Percentiles rank a stretch among this genome's conserved stretches.
phyloP scores from a whole-genome alignment of 2,329 filamentous ascomycete species.

The Albifimbria verrucaria region DNA sequence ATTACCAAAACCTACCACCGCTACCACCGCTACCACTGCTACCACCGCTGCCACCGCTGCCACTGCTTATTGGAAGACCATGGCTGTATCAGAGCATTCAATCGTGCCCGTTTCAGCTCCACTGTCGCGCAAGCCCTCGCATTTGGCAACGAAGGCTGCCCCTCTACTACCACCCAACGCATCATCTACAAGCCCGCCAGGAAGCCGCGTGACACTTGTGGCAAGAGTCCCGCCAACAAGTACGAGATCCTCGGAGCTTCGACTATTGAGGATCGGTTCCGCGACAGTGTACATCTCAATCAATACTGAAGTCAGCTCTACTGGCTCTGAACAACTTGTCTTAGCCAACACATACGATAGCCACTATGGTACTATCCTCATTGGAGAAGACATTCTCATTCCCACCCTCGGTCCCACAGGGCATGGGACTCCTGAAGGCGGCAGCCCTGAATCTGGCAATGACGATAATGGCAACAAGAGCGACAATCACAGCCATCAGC shows the following conservation, averaged over 20 bases:
- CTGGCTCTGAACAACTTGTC: neutral
- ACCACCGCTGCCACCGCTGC: too few relatives aligned
- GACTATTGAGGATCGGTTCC: neutral
- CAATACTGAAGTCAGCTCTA: neutral
- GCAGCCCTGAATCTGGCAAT: too few relatives aligned
- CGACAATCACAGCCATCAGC: too few relatives aligned
- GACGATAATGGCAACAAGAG: too few relatives aligned
- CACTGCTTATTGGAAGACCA: neutral
- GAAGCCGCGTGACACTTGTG: neutral
- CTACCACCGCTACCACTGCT: too few relatives aligned
- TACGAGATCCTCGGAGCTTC: neutral
- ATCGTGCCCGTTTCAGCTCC: neutral
- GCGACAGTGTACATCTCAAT: neutral
- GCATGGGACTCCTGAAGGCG: too few relatives aligned
- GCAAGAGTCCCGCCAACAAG: neutral
- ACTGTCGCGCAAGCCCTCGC: neutral
- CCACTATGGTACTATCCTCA: too few relatives aligned
- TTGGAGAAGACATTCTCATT: too few relatives aligned
- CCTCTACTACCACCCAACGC: neutral
- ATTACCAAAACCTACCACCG: too few relatives aligned
- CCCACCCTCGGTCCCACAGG: too few relatives aligned
- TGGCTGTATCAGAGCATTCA: neutral
- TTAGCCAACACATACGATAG: neutral
- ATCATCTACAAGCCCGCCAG: neutral
- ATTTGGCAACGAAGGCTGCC: neutral